A percentile compares a stretch with the other conserved stretches of the same genome.
Evolutionary conservation across 139 green algal species (phyloP).

Genomic region (Pseudopediastrum boryanum): DNA sequence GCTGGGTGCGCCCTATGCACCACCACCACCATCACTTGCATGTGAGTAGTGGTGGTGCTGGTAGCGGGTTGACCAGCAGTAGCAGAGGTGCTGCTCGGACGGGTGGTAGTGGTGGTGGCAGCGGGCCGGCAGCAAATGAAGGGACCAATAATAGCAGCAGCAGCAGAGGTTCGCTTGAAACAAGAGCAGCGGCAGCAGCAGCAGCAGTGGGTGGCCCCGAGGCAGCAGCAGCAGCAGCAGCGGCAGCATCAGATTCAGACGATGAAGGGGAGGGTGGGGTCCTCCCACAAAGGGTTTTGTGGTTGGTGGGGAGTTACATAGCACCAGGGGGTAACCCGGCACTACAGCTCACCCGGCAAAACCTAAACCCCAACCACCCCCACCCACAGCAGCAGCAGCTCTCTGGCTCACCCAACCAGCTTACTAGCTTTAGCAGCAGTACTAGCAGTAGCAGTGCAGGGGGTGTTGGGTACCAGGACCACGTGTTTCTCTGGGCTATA

Average conservation of each 20-base stretch:
- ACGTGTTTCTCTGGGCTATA: slow-evolving; percentile 67
- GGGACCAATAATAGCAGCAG: slow-evolving; percentile 9
- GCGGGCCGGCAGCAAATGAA: neutral
- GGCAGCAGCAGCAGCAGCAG: neutral
- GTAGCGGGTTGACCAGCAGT: no score
- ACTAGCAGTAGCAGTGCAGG: neutral
- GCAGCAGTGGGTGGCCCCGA: neutral
- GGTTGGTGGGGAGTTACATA: no score
- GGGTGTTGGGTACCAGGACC: slow-evolving; percentile 23
- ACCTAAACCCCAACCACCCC: neutral
- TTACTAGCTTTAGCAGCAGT: neutral
- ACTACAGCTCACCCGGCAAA: no score
- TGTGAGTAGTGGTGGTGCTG: no score
- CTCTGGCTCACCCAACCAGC: neutral
- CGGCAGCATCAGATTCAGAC: neutral
- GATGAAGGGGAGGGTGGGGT: no score
- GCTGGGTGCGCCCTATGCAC: slow-evolving; percentile 50
- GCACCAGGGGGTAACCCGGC: no score
- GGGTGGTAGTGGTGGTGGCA: no score
- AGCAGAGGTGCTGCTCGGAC: no score
- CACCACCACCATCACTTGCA: no score
- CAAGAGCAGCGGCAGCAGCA: neutral
- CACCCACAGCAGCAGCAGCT: neutral
- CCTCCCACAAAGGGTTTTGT: no score
- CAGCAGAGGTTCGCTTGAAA: neutral